Conservation (phyloP, 805 yeast genomes). For the Clavispora santaluciae region DNA sequence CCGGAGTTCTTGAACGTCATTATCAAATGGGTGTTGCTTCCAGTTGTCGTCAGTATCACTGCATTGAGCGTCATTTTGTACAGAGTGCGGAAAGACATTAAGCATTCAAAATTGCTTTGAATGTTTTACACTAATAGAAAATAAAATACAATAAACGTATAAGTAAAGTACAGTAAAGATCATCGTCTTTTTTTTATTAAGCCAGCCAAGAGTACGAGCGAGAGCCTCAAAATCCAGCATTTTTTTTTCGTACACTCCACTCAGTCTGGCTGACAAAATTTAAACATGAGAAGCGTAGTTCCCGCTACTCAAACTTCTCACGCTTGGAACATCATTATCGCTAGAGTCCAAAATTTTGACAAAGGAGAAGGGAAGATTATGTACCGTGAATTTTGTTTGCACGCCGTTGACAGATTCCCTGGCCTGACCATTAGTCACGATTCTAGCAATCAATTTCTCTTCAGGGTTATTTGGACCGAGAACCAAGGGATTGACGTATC, state of each 20-base stretch:
- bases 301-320: conserved; percentile 47
- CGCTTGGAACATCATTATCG: conserved; percentile 39
- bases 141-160: neutral
- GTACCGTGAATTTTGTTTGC: conserved; percentile 57
- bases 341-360: conserved; percentile 30
- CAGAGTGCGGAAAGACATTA: conserved; percentile 57
- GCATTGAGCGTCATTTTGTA: conserved; percentile 44
- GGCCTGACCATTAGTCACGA: conserved; percentile 68
- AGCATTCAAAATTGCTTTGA: conserved; percentile 54
- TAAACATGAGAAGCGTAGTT: conserved; percentile 39
- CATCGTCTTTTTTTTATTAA: neutral
- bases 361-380: conserved; percentile 38
- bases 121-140: neutral
- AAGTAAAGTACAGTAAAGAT: neutral
- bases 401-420: conserved; percentile 73
- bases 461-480: conserved; percentile 35
- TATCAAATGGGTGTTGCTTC: conserved; percentile 38
- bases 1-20: conserved; percentile 19
- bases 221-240: too few species aligned
- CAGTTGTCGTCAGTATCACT: conserved; percentile 35
- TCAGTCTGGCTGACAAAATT: neutral
- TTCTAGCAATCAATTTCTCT: conserved; percentile 78
- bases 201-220: too few species aligned
- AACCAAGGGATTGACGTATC: conserved; percentile 42
- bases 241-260: neutral